Evolutionary conservation across 2,329 filamentous ascomycete species (phyloP).

Genomic region (Sclerotinia nivalis): DNA sequence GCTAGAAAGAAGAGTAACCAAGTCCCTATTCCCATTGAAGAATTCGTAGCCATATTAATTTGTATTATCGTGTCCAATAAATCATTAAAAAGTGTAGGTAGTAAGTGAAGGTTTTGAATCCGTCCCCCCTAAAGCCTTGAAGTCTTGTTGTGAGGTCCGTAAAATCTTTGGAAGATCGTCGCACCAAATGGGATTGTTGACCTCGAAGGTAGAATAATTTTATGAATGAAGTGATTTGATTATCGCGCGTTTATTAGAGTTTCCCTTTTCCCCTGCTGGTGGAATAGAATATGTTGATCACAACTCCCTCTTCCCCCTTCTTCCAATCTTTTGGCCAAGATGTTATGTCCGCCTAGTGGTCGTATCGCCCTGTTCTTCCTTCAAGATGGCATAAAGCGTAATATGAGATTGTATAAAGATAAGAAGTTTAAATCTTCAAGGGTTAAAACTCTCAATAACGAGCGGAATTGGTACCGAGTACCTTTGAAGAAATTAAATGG

Average conservation of each 20-base stretch:
- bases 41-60: slow-evolving; percentile 31
- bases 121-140: neutral
- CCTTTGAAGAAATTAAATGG: slow-evolving; percentile 35
- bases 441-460: slow-evolving; percentile 43
- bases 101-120: neutral
- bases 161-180: neutral
- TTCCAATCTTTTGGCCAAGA: neutral
- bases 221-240: neutral
- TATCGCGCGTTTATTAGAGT: neutral
- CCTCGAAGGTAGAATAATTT: neutral
- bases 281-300: neutral
- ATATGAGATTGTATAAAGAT: slow-evolving; percentile 16
- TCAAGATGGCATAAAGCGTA: slow-evolving; percentile 8
- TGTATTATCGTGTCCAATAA: slow-evolving; percentile 27
- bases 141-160: neutral
- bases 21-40: slow-evolving; percentile 43
- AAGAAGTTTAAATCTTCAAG: slow-evolving; percentile 27
- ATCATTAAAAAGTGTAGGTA: slow-evolving; percentile 11
- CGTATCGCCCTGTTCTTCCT: slow-evolving; percentile 4
- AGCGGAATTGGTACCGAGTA: slow-evolving; percentile 57
- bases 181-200: neutral
- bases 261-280: neutral
- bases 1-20: slow-evolving; percentile 51
- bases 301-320: too few relatives aligned
- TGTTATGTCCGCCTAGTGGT: neutral